Percentiles rank a stretch among this genome's conserved stretches.
These are phyloP conservation scores for Talaromyces sp. DNA, from an alignment of 2,329 filamentous ascomycete genomes.

Conservation along the genomic window DNA sequence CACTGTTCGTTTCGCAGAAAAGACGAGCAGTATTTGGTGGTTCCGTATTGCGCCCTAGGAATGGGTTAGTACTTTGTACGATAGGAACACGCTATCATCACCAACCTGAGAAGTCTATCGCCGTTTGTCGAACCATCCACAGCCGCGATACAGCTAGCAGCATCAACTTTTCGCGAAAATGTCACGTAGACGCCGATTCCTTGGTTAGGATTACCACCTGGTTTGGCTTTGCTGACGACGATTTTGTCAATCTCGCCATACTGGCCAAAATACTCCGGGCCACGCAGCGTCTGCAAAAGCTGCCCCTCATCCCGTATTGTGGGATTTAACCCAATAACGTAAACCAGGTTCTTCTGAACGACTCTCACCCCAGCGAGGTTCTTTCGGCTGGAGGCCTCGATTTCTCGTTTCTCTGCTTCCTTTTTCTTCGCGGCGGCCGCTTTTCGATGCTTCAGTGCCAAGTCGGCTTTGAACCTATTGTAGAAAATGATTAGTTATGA, in stretches of 20 bases:
- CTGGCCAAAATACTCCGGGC: conserved; percentile 92
- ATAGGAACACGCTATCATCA: background rate
- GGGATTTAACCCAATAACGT: conserved; percentile 91
- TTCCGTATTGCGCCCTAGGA: conserved; percentile 68
- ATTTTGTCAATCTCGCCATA: conserved; percentile 99
- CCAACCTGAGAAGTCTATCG: conserved; percentile 75
- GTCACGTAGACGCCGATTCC: conserved; percentile 98
- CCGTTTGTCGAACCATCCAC: conserved; percentile 92
- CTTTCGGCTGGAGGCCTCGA: conserved; percentile 91
- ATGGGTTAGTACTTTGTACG: conserved; percentile 10
- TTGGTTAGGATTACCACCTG: conserved; percentile 65
- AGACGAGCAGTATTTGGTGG: conserved; percentile 97
- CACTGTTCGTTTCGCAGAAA: conserved; percentile 93
- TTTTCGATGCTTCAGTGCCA: conserved; percentile 75
- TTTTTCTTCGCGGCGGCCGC: conserved; percentile 87
- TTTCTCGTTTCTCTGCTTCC: conserved; percentile 92
- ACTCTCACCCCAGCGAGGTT: conserved; percentile 93
- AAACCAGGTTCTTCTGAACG: conserved; percentile 97
- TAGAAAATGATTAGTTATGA: conserved; percentile 1
- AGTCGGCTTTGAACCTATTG: conserved; percentile 48
- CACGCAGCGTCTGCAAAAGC: conserved; percentile 82
- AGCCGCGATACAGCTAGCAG: conserved; percentile 80
- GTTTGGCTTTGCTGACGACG: conserved; percentile 94
- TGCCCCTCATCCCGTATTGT: conserved; percentile 84
- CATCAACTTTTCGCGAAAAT: conserved; percentile 87